phyloP scores from a whole-genome alignment of 495 filamentous ascomycete species.

The Talaromyces wortmannii region DNA sequence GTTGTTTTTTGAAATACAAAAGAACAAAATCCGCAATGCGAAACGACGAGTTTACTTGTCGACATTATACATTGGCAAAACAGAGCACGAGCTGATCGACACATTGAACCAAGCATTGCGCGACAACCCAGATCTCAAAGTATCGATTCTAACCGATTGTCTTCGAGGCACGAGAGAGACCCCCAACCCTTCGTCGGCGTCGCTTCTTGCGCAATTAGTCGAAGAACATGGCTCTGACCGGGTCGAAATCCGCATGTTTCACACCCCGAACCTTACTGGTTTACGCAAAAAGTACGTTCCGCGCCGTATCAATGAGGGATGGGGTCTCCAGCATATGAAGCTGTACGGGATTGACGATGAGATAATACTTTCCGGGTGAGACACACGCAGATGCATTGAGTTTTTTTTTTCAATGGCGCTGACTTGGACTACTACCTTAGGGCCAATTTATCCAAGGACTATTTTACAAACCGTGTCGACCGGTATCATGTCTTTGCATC shows the following conservation, averaged over 20 bases:
- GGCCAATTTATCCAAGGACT: constrained; percentile 88
- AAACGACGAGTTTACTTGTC: constrained; percentile 79
- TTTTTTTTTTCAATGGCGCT: constrained; percentile 2
- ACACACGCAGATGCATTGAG: background rate
- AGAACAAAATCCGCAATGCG: constrained; percentile 72
- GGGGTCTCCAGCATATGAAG: constrained; percentile 99
- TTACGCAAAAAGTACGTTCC: constrained; percentile 77
- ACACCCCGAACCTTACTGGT: constrained; percentile 93
- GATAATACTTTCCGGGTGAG: constrained; percentile 85
- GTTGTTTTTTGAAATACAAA: constrained; percentile 20
- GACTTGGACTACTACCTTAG: constrained; percentile 23
- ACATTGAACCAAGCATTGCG: constrained; percentile 70
- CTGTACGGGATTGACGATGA: constrained; percentile 95
- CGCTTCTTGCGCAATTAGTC: constrained; percentile 74
- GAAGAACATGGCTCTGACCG: constrained; percentile 74
- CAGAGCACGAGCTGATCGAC: constrained; percentile 81
- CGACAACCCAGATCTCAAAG: constrained; percentile 70
- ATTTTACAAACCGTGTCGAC: constrained; percentile 94
- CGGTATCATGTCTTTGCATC: constrained; percentile 89
- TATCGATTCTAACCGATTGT: constrained; percentile 91
- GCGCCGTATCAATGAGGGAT: constrained; percentile 91
- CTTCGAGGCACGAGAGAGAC: constrained; percentile 88
- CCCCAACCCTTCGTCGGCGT: constrained; percentile 83
- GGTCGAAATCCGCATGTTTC: constrained; percentile 95
- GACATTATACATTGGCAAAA: constrained; percentile 92